Evolutionary conservation across 163 green algal genomes (phyloP).

Genomic region (Chloroidium sp.): DNA sequence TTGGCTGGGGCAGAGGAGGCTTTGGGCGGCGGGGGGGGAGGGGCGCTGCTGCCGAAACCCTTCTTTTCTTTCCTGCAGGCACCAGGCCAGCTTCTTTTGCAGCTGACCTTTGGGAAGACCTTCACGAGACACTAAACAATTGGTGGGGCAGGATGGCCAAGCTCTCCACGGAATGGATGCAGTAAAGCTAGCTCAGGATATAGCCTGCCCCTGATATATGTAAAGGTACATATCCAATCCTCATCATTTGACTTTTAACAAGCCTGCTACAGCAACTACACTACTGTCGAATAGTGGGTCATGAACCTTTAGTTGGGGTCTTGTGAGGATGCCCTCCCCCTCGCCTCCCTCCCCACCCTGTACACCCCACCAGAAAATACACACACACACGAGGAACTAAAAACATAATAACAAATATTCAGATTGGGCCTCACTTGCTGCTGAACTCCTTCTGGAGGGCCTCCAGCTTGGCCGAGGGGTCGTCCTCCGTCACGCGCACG

Average conservation of each 20-base stretch:
- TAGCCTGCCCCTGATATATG: too few relatives aligned
- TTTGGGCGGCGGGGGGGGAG: slow-evolving; percentile 8
- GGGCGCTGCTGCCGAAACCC: neutral
- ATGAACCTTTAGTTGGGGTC: neutral
- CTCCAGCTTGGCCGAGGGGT: slow-evolving; percentile 51
- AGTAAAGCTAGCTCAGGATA: neutral
- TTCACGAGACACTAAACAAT: neutral
- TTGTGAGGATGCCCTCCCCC: too few relatives aligned
- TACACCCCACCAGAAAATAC: too few relatives aligned
- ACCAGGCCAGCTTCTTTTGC: neutral
- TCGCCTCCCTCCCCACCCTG: too few relatives aligned
- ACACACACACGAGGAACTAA: too few relatives aligned
- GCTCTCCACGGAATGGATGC: neutral
- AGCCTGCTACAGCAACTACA: neutral
- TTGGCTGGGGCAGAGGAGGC: slow-evolving; percentile 10
- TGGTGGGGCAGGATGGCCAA: neutral
- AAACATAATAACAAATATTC: neutral
- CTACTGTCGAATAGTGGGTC: neutral
- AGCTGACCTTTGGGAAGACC: neutral
- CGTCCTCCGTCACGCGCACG: slow-evolving; percentile 21
- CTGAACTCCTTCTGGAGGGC: slow-evolving; percentile 55
- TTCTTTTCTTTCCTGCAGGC: neutral
- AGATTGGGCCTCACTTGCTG: neutral
- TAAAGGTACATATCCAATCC: too few relatives aligned
- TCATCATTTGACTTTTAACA: too few relatives aligned